phyloP scores from a whole-genome alignment of 192 early-diverging fungal species.

The Coemansia sp. region DNA sequence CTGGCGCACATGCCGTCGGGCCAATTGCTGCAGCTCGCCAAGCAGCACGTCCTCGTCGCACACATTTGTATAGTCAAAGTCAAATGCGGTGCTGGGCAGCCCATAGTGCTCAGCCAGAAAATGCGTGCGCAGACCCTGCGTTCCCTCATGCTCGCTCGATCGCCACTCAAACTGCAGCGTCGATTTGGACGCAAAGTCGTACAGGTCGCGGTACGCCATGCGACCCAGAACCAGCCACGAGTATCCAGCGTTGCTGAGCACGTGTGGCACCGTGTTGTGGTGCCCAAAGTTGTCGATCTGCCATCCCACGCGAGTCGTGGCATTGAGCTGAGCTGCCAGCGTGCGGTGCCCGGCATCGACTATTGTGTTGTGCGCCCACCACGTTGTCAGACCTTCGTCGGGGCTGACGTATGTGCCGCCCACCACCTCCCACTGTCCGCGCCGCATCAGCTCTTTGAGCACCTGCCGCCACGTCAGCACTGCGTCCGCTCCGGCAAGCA shows the following conservation, averaged over 20 bases:
- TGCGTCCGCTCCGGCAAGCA: neutral
- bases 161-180: slow-evolving; percentile 44
- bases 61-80: slow-evolving; percentile 29
- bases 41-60: slow-evolving; percentile 29
- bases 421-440: slow-evolving; percentile 33
- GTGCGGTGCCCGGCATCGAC: slow-evolving; percentile 37
- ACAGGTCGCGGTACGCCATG: slow-evolving; percentile 39
- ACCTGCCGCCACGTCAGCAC: slow-evolving; percentile 35
- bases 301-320: slow-evolving; percentile 27
- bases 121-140: slow-evolving; percentile 24
- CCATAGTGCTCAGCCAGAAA: slow-evolving; percentile 42
- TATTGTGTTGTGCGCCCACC: slow-evolving; percentile 48
- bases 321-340: slow-evolving; percentile 24
- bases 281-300: slow-evolving; percentile 54
- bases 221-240: slow-evolving; percentile 30
- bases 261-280: slow-evolving; percentile 19
- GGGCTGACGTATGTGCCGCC: slow-evolving; percentile 49
- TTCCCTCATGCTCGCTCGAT: slow-evolving; percentile 5
- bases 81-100: slow-evolving; percentile 25
- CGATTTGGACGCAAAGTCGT: slow-evolving; percentile 17
- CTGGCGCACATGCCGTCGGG: slow-evolving; percentile 26
- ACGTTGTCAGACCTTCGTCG: slow-evolving; percentile 48
- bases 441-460: slow-evolving; percentile 19
- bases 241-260: slow-evolving; percentile 41
- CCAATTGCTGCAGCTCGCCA: slow-evolving; percentile 21